phyloP scores from a whole-genome alignment of 169 alveolate species.

The Besnoitia besnoiti region DNA sequence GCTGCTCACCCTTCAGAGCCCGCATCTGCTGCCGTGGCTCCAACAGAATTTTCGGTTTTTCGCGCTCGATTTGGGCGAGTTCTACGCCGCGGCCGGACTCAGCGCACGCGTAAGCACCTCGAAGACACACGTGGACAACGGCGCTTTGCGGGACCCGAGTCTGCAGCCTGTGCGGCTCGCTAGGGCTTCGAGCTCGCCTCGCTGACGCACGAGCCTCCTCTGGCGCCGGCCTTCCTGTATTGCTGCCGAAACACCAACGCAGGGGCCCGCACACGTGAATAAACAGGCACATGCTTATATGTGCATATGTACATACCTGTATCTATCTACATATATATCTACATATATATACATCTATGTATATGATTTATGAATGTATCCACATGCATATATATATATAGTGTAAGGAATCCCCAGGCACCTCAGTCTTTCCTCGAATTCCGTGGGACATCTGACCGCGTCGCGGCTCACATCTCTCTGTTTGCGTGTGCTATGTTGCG shows the following conservation, averaged over 20 bases:
- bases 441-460: not conserved
- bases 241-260: too few species aligned
- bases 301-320: not conserved
- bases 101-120: not conserved
- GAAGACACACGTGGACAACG: too few species aligned
- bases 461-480: not conserved
- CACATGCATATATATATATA: not conserved
- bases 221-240: too few species aligned
- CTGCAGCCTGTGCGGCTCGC: too few species aligned
- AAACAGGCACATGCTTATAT: not conserved
- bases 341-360: not conserved
- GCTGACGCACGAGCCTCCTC: too few species aligned
- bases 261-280: too few species aligned
- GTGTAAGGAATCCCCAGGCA: not conserved
- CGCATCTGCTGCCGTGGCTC: constrained; percentile 5
- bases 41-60: constrained; percentile 1
- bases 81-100: constrained; percentile 37
- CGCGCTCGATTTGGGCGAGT: constrained; percentile 24
- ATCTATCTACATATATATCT: not conserved
- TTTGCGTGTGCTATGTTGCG: not conserved
- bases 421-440: not conserved
- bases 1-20: constrained; percentile 13
- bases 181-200: too few species aligned
- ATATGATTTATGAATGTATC: not conserved
- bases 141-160: too few species aligned